phyloP scores from a whole-genome alignment of 129 eudicot species.

The Helianthus tuberosus region DNA sequence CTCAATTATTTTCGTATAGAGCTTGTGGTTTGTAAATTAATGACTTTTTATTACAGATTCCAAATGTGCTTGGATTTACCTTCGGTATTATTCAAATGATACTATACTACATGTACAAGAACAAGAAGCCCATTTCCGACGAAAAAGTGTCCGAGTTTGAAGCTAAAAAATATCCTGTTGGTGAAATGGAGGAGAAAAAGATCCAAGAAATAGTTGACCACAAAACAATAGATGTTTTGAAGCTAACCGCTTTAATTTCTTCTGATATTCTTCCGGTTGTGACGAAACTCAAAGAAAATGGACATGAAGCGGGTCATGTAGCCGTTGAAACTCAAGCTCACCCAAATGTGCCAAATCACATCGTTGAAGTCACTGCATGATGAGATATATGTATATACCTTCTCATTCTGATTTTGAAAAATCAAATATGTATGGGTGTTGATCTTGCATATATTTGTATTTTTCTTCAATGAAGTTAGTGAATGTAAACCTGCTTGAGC shows the following conservation, averaged over 20 bases:
- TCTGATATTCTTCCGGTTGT: constrained; percentile 41
- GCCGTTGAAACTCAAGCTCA: constrained; percentile 23
- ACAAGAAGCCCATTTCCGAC: constrained; percentile 27
- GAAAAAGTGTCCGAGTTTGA: constrained; percentile 20
- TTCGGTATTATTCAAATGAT: constrained; percentile 68
- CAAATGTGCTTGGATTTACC: constrained; percentile 69
- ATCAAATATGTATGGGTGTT: not conserved
- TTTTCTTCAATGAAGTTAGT: constrained; percentile 20
- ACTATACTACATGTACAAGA: constrained; percentile 55
- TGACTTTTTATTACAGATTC: constrained; percentile 43
- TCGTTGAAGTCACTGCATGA: constrained; percentile 30
- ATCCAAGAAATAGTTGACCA: constrained; percentile 27
- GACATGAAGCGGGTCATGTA: constrained; percentile 2
- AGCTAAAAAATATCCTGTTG: constrained; percentile 17
- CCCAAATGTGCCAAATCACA: constrained; percentile 30
- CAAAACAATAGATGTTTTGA: constrained; percentile 43
- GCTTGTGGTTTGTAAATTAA: not conserved
- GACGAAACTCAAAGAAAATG: constrained; percentile 22
- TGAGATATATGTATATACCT: not conserved
- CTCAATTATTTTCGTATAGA: not conserved
- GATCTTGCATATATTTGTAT: constrained; percentile 10
- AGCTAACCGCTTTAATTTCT: constrained; percentile 36
- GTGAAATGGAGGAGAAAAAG: constrained; percentile 28
- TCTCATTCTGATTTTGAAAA: not conserved
- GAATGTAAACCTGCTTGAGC: constrained; percentile 4